These are phyloP conservation scores for Chlorella vulgaris DNA, from an alignment of 139 green algal genomes.

Conservation along the genomic window DNA sequence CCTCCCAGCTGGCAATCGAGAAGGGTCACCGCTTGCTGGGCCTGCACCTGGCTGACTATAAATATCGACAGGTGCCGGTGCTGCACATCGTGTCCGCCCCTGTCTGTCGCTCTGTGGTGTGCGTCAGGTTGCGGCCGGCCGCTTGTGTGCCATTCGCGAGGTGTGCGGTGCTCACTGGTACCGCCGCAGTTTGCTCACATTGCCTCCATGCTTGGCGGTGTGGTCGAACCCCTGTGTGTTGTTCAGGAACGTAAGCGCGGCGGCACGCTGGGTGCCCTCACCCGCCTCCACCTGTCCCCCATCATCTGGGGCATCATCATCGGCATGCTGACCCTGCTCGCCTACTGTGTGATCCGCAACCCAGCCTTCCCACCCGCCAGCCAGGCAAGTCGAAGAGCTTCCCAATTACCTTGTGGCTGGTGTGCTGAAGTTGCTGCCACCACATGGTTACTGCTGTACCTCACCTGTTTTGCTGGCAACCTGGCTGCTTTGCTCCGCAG, in stretches of 20 bases:
- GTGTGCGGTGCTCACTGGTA: too few relatives aligned
- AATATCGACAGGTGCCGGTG: slow-evolving; percentile 45
- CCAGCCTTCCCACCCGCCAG: slow-evolving; percentile 11
- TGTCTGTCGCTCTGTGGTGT: neutral
- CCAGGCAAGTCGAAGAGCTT: neutral
- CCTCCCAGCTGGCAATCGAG: slow-evolving; percentile 87
- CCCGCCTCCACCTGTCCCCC: slow-evolving; percentile 77
- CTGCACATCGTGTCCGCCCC: neutral
- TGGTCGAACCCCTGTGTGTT: too few relatives aligned
- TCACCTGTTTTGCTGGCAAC: neutral
- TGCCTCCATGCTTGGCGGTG: too few relatives aligned
- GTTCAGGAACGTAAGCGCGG: neutral
- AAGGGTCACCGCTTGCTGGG: slow-evolving; percentile 91
- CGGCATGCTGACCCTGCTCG: slow-evolving; percentile 67
- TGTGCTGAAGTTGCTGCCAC: neutral
- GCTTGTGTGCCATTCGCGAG: too few relatives aligned
- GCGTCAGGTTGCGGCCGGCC: neutral
- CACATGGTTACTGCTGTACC: neutral
- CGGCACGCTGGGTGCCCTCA: slow-evolving; percentile 47
- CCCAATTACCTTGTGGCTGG: too few relatives aligned
- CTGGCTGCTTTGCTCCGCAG: neutral
- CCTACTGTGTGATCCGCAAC: slow-evolving; percentile 59
- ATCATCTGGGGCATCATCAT: slow-evolving; percentile 84
- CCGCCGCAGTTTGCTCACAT: too few relatives aligned
- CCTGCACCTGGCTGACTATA: slow-evolving; percentile 63